phyloP scores from a whole-genome alignment of 2,329 filamentous ascomycete genomes.

The Ceratocystis variospora region DNA sequence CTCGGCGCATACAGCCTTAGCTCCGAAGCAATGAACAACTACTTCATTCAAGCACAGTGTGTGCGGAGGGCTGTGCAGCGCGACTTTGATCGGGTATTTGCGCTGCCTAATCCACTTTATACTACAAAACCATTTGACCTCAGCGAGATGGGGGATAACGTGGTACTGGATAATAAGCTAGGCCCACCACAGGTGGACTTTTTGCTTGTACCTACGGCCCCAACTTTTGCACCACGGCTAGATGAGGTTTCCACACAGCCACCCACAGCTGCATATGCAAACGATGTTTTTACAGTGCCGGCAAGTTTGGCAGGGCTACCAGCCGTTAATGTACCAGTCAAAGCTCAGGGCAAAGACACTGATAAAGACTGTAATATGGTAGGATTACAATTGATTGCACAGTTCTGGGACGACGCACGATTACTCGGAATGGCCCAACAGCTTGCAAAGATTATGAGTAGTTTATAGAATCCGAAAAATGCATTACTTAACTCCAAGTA shows the following conservation, averaged over 20 bases:
- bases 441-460: conserved; percentile 26
- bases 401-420: conserved; percentile 60
- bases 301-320: conserved; percentile 85
- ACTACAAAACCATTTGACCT: conserved; percentile 41
- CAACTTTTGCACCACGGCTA: conserved; percentile 55
- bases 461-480: background rate
- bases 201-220: conserved; percentile 74
- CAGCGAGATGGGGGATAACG: conserved; percentile 42
- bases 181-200: conserved; percentile 63
- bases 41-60: conserved; percentile 87
- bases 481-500: background rate
- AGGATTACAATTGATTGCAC: conserved; percentile 66
- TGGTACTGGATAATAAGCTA: conserved; percentile 40
- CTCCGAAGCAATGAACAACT: conserved; percentile 84
- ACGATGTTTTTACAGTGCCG: conserved; percentile 91
- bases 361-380: conserved; percentile 24
- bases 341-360: conserved; percentile 18
- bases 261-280: conserved; percentile 68
- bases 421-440: conserved; percentile 45
- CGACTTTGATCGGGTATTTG: conserved; percentile 76
- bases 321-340: conserved; percentile 62
- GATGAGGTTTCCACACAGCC: conserved; percentile 39
- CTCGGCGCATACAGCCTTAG: conserved; percentile 83
- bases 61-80: conserved; percentile 68
- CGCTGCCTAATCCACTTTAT: conserved; percentile 52